Evolutionary conservation across 306 rosid genomes (phyloP).

Genomic region (Purshia tridentata): DNA sequence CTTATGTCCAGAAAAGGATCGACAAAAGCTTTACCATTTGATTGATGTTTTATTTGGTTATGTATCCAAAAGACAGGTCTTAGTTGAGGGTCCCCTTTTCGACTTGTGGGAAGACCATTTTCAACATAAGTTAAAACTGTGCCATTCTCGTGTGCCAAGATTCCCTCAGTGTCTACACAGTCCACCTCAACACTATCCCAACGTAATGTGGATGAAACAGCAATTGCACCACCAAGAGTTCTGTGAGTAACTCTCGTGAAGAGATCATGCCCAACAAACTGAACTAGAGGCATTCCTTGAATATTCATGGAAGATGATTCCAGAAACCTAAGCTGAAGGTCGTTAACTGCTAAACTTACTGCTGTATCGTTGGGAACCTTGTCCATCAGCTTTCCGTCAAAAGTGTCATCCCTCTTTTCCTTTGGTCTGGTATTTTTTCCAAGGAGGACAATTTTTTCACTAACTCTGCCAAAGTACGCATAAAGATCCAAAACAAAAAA

Average conservation of each 20-base stretch:
- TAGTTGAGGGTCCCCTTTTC: constrained; percentile 60
- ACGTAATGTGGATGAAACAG: constrained; percentile 66
- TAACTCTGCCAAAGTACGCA: constrained; percentile 71
- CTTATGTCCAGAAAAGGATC: constrained; percentile 74
- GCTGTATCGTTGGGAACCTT: constrained; percentile 95
- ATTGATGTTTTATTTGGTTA: constrained; percentile 42
- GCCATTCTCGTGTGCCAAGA: constrained; percentile 44
- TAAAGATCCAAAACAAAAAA: constrained; percentile 88
- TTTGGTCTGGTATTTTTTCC: constrained; percentile 57
- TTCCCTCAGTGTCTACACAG: constrained; percentile 76
- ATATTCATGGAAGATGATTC: constrained; percentile 69
- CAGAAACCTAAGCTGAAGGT: constrained; percentile 76
- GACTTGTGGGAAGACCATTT: constrained; percentile 45
- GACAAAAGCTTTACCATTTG: constrained; percentile 38
- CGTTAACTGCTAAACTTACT: constrained; percentile 61
- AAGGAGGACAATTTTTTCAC: constrained; percentile 66
- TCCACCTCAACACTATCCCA: constrained; percentile 78
- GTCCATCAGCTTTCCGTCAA: constrained; percentile 61
- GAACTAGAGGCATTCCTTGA: constrained; percentile 82
- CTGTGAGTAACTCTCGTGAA: constrained; percentile 70
- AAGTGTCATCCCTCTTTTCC: constrained; percentile 33
- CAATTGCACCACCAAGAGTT: constrained; percentile 93
- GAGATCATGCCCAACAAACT: constrained; percentile 70
- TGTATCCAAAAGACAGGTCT: constrained; percentile 91
- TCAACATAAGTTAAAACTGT: constrained; percentile 38